A percentile compares a stretch with the other conserved stretches of the same genome.
These are phyloP conservation scores for Polymyxa betae DNA, from an alignment of 208 protist species.

Conservation along the genomic window DNA sequence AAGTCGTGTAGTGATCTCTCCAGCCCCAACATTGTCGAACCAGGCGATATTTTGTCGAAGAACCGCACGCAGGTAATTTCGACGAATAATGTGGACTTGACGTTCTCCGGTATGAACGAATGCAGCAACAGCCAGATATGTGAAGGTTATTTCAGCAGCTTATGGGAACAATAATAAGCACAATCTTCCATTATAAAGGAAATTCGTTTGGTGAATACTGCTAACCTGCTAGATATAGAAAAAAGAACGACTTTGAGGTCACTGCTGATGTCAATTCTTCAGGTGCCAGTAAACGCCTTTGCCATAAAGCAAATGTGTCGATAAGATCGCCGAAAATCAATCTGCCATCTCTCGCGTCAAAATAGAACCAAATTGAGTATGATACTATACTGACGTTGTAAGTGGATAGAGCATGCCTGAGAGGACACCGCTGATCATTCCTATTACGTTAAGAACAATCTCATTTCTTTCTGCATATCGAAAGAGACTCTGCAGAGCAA, in stretches of 20 bases:
- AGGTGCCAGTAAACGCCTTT: not conserved
- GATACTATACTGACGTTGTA: not conserved
- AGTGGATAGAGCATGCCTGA: not conserved
- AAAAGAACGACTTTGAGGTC: not conserved
- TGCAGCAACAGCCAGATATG: not conserved
- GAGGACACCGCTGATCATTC: not conserved
- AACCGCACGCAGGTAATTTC: slow-evolving; percentile 17
- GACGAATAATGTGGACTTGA: not conserved
- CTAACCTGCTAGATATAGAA: slow-evolving; percentile 13
- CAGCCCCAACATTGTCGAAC: slow-evolving; percentile 51
- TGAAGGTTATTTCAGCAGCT: not conserved
- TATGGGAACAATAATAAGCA: too few species aligned
- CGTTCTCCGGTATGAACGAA: slow-evolving; percentile 43
- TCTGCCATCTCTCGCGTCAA: not conserved
- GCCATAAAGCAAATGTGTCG: not conserved
- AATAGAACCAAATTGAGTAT: not conserved
- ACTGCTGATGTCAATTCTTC: not conserved
- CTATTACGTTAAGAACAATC: not conserved
- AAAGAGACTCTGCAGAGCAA: not conserved
- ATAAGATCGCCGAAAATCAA: not conserved
- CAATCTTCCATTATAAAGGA: not conserved
- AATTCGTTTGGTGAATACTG: not conserved
- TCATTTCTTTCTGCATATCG: not conserved
- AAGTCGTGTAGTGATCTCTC: slow-evolving; percentile 22
- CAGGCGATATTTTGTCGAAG: slow-evolving; percentile 48